These are phyloP conservation scores for Fagopyrum esculentum DNA, from an alignment of 148 eudicot genomes.

Conservation along the genomic window DNA sequence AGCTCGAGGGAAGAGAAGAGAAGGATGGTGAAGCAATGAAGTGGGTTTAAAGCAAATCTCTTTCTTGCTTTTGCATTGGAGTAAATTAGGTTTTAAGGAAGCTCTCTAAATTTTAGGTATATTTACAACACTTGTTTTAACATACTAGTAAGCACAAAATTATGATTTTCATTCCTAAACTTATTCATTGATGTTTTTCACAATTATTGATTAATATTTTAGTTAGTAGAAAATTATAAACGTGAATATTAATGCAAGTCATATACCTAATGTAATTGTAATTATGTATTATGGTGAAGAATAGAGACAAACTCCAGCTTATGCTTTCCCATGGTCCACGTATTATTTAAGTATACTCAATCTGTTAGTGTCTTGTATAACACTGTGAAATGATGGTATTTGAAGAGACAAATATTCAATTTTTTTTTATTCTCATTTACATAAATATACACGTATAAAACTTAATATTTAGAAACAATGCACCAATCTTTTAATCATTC, in stretches of 20 bases:
- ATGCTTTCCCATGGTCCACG: not conserved
- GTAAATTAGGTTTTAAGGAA: constrained; percentile 60
- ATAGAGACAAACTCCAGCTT: not conserved
- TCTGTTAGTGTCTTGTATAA: not conserved
- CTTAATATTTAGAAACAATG: not conserved
- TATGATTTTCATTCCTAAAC: no score
- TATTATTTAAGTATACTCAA: not conserved
- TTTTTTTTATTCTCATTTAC: not conserved
- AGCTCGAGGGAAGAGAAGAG: constrained; percentile 23
- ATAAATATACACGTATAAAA: not conserved
- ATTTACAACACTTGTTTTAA: not conserved
- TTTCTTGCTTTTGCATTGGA: constrained; percentile 29
- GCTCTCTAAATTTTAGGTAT: constrained; percentile 14
- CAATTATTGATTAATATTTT: no score
- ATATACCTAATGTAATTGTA: not conserved
- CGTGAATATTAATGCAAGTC: not conserved
- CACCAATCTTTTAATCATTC: not conserved
- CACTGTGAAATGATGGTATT: not conserved
- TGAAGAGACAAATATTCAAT: constrained; percentile 7
- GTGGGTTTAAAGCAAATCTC: constrained; percentile 68
- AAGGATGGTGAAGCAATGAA: constrained; percentile 43
- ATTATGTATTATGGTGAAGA: not conserved
- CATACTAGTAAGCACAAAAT: no score
- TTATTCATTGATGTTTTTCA: no score
- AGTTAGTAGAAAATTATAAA: not conserved